Evolutionary conservation across 805 yeast genomes (phyloP), one percentile per base, ranked within the genome.

Genomic region (Clavispora carvajalis): DNA sequence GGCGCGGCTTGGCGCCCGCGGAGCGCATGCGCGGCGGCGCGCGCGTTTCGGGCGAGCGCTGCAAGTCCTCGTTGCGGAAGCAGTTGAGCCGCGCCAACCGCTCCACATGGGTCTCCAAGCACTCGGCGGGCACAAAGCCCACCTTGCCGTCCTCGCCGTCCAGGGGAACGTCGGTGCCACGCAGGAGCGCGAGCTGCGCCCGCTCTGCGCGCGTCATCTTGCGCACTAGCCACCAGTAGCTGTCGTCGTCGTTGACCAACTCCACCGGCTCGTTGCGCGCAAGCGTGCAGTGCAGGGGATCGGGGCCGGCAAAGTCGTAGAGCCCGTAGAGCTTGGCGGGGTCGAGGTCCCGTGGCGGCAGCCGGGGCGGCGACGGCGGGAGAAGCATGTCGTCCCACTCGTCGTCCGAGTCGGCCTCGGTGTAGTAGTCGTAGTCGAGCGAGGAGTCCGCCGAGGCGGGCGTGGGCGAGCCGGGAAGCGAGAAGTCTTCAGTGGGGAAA

Each of bases 101-200:
- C 62, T 93, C 99, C 35, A 80, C 84, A 46, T 86, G 89, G 0
- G 96, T 87, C 61, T 93, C 99, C 26, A 93, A 66, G 43, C 93
- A 79, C 59, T 93, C 99, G 1, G 97, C 98, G 1, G 99, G 99
- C 2, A 95, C 95, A 67, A 90, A 93, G 1, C 99, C 99, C 39
- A 91, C 80, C 49, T 80, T 74, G 3, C 81, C 81, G 57, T 80
- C 85, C 69, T 68, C 73, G n/a, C 57, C 65, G 22, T 63, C 64
- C 19, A 49, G 35, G 5, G 36, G 36, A 7, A 53, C 45, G 8
- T 48, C 54, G 15, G 44, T 42, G 19, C 47, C 46, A 5, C 49
- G 39, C 18, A 36, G 44, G 17, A 24, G 43, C 39, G 46, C 38
- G 31, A 45, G 46, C 22, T 35, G 40, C 29, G 31, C 45, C 60